These are phyloP conservation scores for Paramecium sonneborni DNA, from an alignment of 73 alveolate species.

Conservation along the genomic window DNA sequence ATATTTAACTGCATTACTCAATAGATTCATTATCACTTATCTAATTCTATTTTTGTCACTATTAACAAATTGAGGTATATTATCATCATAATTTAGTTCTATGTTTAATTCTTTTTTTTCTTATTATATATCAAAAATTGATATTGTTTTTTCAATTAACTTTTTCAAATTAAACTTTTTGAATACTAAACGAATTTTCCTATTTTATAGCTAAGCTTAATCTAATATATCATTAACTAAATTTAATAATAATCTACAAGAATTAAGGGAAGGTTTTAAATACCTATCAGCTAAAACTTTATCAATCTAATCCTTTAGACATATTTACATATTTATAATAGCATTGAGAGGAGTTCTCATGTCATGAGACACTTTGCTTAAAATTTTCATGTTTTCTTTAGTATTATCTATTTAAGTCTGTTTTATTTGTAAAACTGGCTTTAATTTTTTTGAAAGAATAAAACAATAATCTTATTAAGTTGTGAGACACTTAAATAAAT, in stretches of 20 bases:
- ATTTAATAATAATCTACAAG: conserved; percentile 55
- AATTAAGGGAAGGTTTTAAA: conserved; percentile 61
- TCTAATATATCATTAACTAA: conserved; percentile 66
- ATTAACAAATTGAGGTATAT: not conserved
- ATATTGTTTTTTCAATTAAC: conserved; percentile 40
- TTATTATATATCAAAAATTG: conserved; percentile 16
- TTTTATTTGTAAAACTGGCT: not conserved
- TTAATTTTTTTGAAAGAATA: not conserved
- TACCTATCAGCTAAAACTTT: not conserved
- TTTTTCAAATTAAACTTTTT: conserved; percentile 59
- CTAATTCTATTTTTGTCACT: conserved; percentile 64
- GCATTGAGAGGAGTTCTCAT: conserved; percentile 65
- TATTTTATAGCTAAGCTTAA: conserved; percentile 54
- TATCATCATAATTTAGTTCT: not conserved
- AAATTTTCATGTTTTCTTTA: not conserved
- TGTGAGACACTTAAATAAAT: not conserved
- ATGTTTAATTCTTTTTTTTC: conserved; percentile 55
- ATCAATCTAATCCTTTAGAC: conserved; percentile 4
- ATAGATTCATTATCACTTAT: conserved; percentile 54
- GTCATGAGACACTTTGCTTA: conserved; percentile 59
- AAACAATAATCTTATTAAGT: not conserved
- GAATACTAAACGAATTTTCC: conserved; percentile 26
- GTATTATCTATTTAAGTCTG: not conserved
- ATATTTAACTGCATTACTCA: conserved; percentile 70
- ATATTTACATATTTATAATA: conserved; percentile 37